Evolutionary conservation across 1,284 basidiomycete species (phyloP).

Genomic region (Melampsora larici-populina): DNA sequence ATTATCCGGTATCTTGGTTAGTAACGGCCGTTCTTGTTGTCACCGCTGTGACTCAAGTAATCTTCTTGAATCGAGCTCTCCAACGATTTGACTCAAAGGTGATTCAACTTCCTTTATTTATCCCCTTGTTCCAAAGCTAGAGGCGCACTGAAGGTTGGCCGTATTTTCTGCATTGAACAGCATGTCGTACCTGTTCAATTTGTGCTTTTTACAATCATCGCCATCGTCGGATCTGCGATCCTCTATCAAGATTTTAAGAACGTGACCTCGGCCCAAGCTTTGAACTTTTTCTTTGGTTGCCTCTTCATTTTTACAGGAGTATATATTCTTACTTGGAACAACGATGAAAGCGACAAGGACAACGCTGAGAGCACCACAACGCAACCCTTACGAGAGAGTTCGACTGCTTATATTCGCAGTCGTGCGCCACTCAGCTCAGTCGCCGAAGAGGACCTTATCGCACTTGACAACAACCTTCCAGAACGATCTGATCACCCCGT

Average conservation of each 20-base stretch:
- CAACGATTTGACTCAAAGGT: constrained; percentile 50
- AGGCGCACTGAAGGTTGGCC: constrained; percentile 30
- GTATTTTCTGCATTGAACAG: constrained; percentile 54
- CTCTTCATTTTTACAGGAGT: constrained; percentile 79
- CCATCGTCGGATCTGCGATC: constrained; percentile 86
- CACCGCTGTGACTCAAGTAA: constrained; percentile 85
- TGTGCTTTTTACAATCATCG: constrained; percentile 69
- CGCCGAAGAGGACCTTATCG: background rate
- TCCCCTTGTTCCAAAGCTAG: background rate
- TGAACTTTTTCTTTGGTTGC: constrained; percentile 82
- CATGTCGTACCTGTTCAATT: constrained; percentile 92
- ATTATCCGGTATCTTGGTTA: constrained; percentile 50
- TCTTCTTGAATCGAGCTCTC: constrained; percentile 71
- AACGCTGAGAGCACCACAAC: background rate
- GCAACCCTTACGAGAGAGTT: background rate
- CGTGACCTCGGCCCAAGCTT: constrained; percentile 63
- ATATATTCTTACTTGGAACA: constrained; percentile 59
- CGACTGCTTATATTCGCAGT: background rate
- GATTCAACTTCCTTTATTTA: background rate
- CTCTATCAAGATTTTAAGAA: constrained; percentile 84
- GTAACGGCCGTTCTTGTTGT: constrained; percentile 64
- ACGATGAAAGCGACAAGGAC: background rate
- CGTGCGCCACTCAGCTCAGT: background rate
- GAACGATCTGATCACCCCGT: background rate
- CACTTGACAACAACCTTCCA: background rate